Base-by-base conservation (phyloP, 78 protist species). In the Capsaspora owczarzaki region DNA sequence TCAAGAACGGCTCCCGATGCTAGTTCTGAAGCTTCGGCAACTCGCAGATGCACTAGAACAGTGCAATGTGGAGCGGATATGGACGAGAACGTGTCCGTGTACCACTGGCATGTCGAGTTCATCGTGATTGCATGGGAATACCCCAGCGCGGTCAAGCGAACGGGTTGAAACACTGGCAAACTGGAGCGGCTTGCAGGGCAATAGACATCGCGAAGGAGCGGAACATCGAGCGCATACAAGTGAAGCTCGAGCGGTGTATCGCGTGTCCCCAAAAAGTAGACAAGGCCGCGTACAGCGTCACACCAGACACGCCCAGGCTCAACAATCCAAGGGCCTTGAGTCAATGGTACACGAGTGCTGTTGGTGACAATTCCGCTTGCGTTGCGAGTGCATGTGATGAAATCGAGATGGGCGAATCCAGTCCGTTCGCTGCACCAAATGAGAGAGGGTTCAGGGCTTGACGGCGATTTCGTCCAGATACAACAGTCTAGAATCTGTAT, bases 211-310 rank as follows among this genome's bases (percentile, higher is more conserved):
- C 74, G 23, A 38, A 68, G 37, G 74, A 68, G 5, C 27, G 27
- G 49, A 68, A n/a, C n/a, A n/a, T n/a, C n/a, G n/a, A n/a, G n/a
- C n/a, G n/a, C 74, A 27, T 68, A 68, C 37, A 68, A 27, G 43
- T 68, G 74, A 33, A 68, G 43, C 43, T 68, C 74, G 43, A 68
- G 74, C n/a, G 74, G 74, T 2, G 49, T 23, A 27, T 68, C 74
- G 37, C 35, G 8, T 6, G 74, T 68, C 29, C 44, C 74, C 35
- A 68, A 10, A 68, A 68, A 68, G n/a, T 38, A 68, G 2, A 68
- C 43, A 6, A 68, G 43, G 16, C 43, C 8, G 43, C 74, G 35
- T 12, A 16, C 43, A 33, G 20, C 74, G 23, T 68, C 74, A 20
- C 20, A 33, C 74, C 74, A 68, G 37, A 68, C 74, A 2, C 35